phyloP scores from a whole-genome alignment of 225 moss, liverwort and hornwort species.

The Pleurozium schreberi region DNA sequence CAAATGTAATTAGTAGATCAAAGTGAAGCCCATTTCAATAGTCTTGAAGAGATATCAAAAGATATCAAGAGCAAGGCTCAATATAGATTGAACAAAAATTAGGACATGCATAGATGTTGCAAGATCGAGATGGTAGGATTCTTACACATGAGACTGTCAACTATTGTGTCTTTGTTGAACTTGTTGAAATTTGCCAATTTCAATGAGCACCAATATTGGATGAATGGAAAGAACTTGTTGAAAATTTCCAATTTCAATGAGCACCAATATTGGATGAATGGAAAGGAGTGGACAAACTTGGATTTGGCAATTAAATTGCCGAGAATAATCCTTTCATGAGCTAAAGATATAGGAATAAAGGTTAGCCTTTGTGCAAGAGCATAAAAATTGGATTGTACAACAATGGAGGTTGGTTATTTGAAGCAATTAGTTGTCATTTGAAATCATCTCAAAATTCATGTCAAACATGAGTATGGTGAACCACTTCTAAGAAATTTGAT shows the following conservation, averaged over 20 bases:
- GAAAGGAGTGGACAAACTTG: background rate
- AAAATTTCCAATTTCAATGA: background rate
- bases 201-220: rapidly evolving
- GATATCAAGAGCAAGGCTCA: rapidly evolving
- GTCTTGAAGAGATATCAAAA: background rate
- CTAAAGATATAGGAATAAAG: rapidly evolving
- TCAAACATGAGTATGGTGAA: rapidly evolving
- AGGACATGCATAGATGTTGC: rapidly evolving
- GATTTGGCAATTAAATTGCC: background rate
- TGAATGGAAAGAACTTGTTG: background rate
- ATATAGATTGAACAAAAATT: background rate
- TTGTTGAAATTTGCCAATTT: background rate
- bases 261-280: rapidly evolving
- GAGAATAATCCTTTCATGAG: background rate
- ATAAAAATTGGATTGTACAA: background rate
- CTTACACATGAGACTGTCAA: rapidly evolving
- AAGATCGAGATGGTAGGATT: rapidly evolving
- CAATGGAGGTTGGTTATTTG: background rate
- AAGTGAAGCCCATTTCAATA: background rate
- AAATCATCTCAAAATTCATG: background rate
- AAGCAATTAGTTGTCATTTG: background rate
- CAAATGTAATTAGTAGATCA: background rate
- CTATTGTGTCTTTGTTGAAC: too few relatives aligned
- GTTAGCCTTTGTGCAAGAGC: rapidly evolving
- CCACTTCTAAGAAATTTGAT: background rate